Base-by-base conservation (phyloP, 2,329 filamentous ascomycete genomes). In the Bipolaris bicolor region DNA sequence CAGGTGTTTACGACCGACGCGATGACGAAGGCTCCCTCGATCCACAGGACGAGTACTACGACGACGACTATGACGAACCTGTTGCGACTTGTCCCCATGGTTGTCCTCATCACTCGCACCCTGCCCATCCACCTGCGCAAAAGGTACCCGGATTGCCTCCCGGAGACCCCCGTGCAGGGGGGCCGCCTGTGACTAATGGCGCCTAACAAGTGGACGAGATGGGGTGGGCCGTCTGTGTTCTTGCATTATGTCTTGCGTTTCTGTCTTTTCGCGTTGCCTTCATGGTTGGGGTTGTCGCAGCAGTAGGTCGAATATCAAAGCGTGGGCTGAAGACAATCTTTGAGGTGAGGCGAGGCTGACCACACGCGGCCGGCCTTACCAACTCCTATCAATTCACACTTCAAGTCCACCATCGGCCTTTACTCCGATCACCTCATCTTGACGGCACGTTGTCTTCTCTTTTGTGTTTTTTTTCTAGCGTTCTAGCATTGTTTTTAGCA, bases 181-280 rank as follows among this genome's bases (percentile, higher is more conserved):
- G 57, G 37, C 63, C 60, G 51, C 62, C 62, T 33, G 58, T 66
- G n/a, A 57, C 66, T 15, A 74, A 65, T 64, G 67, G 69, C 55
- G 69, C 70, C 45, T 74, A 75, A 58, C 71, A 70, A 65, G 26
- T 60, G 69, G 70, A 75, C 74, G 69, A 66, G 72, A 73, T 65
- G 72, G 74, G 74, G 72, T 76, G 74, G 72, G 73, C 74, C 71
- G 70, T 74, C 67, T 62, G 70, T 69, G 74, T 76, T 73, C 70
- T 72, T 68, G 71, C 71, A 41, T 70, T 70, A 50, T 72, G 49
- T 68, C 37, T 74, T 65, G 52, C 69, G 54, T 44, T 69, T 46
- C 51, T 70, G 49, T 69, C 60, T 56, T 59, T 71, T 55, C 69
- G 62, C 57, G 67, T 71, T 62, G 66, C 67, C 55, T 65, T 69